Conservation (phyloP, 2,329 filamentous ascomycete species). For the Huntiella moniliformis region DNA sequence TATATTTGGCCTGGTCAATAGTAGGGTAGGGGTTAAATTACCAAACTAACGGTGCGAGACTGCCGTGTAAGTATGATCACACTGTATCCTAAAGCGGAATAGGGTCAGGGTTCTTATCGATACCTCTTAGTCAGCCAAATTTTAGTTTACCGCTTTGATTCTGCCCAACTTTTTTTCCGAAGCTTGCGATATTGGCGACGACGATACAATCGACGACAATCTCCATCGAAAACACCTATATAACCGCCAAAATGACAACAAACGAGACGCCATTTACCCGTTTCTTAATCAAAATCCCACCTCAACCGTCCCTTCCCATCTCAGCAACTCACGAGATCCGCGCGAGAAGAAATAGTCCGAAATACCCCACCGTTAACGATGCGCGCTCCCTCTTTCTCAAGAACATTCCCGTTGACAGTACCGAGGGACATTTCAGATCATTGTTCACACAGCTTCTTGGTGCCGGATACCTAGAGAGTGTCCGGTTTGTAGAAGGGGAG, state of each 20-base stretch:
- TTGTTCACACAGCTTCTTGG: slow-evolving; percentile 60
- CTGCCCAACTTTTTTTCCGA: slow-evolving; percentile 9
- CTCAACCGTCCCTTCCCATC: slow-evolving; percentile 41
- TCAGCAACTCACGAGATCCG: slow-evolving; percentile 61
- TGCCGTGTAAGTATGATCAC: too few relatives aligned
- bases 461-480: slow-evolving; percentile 57
- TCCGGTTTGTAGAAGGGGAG: slow-evolving; percentile 51
- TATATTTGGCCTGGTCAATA: neutral
- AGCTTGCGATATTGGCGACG: neutral
- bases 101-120: neutral
- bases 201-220: neutral
- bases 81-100: neutral
- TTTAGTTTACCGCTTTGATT: slow-evolving; percentile 4
- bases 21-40: neutral
- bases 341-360: slow-evolving; percentile 65
- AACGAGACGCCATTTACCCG: slow-evolving; percentile 39
- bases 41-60: neutral
- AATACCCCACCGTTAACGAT: slow-evolving; percentile 53
- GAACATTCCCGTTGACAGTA: slow-evolving; percentile 73
- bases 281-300: slow-evolving; percentile 48
- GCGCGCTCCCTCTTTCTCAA: slow-evolving; percentile 73
- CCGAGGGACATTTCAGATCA: slow-evolving; percentile 53
- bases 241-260: slow-evolving; percentile 7
- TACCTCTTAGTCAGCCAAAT: slow-evolving; percentile 5
- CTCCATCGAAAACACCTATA: neutral